Base-by-base conservation (phyloP, 1,284 basidiomycete genomes). In the Meripilus lineatus region DNA sequence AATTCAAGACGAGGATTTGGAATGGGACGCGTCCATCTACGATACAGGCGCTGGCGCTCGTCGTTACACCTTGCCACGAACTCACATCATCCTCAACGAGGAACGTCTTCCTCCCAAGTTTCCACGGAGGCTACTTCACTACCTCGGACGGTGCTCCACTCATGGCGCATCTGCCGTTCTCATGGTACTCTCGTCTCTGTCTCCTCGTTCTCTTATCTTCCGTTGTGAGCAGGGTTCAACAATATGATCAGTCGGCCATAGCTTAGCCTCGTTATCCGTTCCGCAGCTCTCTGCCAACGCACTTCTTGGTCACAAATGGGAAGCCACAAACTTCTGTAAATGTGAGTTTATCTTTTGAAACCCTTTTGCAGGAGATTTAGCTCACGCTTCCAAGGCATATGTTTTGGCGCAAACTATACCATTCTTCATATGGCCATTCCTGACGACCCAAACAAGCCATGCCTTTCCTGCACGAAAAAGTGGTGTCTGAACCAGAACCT, bases 401-500 rank as follows among this genome's bases (percentile, higher is more conserved):
- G 93, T 67, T 96, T 95, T 61, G 74, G 77, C 38, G 71, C 83
- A 15, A 93, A 93, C 61, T 93, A 89, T 58, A 83, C 88, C 17
- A 95, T 94, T 58, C 70, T 95, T 46, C 87, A 81, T 34, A 73
- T 96, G 50, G 81, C 84, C 54, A 76, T 79, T 25, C 89, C 92
- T 6, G 83, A 89, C 56, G 85, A 89, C 55, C 88, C 89, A 2
- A 77, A 78, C 22, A 90, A 94, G 62, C 93, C 93, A 5, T 97
- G 93, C 65, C 70, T 93, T 18, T 86, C 87, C 5, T 97, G 93
- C 63, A 96, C 92, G 8, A 90, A 92, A 56, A 88, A 93, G 61
- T 97, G 93, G 84, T 97, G 93, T 67, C 70, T 94, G 41, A 92
- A 95, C 58, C 93, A 92, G 65, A 92, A 93, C 59, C 74, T 96